Evolutionary conservation across 495 filamentous ascomycete genomes (phyloP), one percentile per base, ranked within the genome.

Genomic region (Neurospora africana): DNA sequence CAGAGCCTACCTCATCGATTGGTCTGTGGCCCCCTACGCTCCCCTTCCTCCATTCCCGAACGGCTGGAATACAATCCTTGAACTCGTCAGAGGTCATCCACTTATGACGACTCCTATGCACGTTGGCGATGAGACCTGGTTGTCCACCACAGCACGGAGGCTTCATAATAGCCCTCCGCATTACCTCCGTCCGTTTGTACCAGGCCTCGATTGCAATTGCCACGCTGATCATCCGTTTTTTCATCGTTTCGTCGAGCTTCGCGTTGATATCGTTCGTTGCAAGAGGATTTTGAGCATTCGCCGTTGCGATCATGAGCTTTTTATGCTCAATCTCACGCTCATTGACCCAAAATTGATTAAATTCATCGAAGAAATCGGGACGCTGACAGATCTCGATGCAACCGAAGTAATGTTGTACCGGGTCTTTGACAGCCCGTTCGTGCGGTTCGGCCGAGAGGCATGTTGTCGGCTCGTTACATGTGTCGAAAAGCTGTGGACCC

Each of bases 351-450:
- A 80, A 70, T 3, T 10, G 0, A 21, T 72, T 70, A 0, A 21
- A 13, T 27, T 69, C 13, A 3, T 70, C 30, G n/a, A 78, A 76
- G 41, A 80, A 81, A 0, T 47, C 2, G 2, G 71, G 23, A 5
- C 76, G 74, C 13, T 81, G 74, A 5, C 33, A 27, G 19, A 80
- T 75, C 19, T 78, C 70, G 33, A 82, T 78, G 41, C 80, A 82
- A 23, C 78, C 80, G 35, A 78, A 68, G 41, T 77, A 82, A 53
- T 81, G 80, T 10, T 78, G 70, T 15, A 80, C 33, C 40, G 75
- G 75, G 38, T 82, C 76, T 43, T 65, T 73, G 11, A 82, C 78
- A 1, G 39, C 37, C 5, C 19, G n/a, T 2, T 21, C 44, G 19
- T 72, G 70, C 7, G 61, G 43, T 3, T 43, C 36, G 6, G 68